Evolutionary conservation across 2,329 filamentous ascomycete genomes (phyloP).

Genomic region (Penicillium sp.): DNA sequence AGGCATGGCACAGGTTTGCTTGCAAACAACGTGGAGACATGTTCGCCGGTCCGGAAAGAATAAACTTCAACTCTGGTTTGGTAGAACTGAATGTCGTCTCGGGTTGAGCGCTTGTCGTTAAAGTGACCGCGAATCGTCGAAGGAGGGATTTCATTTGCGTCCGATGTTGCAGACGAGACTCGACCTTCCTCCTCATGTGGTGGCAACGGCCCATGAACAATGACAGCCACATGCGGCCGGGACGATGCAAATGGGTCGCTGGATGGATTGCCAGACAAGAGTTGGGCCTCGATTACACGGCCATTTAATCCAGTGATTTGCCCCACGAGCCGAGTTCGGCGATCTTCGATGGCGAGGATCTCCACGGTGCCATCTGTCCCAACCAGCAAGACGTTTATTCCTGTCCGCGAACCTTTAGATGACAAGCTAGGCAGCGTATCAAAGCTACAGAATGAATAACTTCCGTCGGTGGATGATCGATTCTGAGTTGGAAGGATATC

Average conservation of each 20-base stretch:
- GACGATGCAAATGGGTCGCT: constrained; percentile 54
- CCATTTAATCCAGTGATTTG: constrained; percentile 76
- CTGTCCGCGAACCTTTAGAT: constrained; percentile 40
- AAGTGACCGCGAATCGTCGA: constrained; percentile 25
- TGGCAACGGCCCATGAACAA: constrained; percentile 73
- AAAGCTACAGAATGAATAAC: constrained; percentile 77
- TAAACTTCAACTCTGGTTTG: constrained; percentile 89
- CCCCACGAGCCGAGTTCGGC: constrained; percentile 67
- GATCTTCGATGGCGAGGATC: constrained; percentile 70
- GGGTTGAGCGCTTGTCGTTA: constrained; percentile 23
- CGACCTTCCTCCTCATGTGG: constrained; percentile 46
- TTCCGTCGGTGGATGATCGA: constrained; percentile 44
- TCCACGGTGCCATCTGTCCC: constrained; percentile 80
- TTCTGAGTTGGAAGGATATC: constrained; percentile 52
- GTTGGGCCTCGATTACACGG: constrained; percentile 76
- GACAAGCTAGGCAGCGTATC: constrained; percentile 62
- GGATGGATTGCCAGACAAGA: constrained; percentile 67
- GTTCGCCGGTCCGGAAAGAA: constrained; percentile 72
- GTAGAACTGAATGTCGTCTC: constrained; percentile 51
- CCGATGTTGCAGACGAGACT: constrained; percentile 36
- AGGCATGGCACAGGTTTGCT: constrained; percentile 63
- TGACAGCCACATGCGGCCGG: constrained; percentile 74
- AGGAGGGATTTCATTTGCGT: constrained; percentile 36
- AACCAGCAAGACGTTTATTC: constrained; percentile 68
- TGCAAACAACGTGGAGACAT: constrained; percentile 71